A percentile compares a stretch with the other conserved stretches of the same genome.
These are phyloP conservation scores for Scedosporium minutisporum DNA, from an alignment of 2,329 filamentous ascomycete species.

Conservation along the genomic window DNA sequence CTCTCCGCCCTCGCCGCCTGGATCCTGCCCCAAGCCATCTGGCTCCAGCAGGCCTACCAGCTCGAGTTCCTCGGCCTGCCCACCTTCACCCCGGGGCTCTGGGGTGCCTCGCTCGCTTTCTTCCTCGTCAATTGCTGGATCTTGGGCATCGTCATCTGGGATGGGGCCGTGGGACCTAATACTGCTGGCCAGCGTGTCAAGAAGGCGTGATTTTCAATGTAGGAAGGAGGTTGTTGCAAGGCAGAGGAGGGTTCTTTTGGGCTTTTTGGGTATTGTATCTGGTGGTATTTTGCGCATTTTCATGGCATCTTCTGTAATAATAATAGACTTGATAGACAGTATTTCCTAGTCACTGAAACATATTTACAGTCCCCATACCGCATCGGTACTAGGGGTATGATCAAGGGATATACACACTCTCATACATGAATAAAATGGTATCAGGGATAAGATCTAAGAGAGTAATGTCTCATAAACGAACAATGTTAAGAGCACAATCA, in stretches of 20 bases:
- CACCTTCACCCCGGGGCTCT: slow-evolving; percentile 79
- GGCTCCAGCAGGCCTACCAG: slow-evolving; percentile 65
- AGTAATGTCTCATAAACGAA: too few species aligned
- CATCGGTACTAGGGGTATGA: too few species aligned
- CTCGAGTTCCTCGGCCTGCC: slow-evolving; percentile 74
- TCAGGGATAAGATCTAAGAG: too few species aligned
- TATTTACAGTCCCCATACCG: too few species aligned
- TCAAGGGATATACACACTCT: too few species aligned
- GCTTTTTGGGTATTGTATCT: not conserved
- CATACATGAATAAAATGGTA: too few species aligned
- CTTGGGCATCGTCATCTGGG: slow-evolving; percentile 66
- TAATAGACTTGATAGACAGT: not conserved
- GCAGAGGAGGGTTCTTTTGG: too few species aligned
- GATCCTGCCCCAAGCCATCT: slow-evolving; percentile 64
- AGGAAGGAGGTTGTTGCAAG: too few species aligned
- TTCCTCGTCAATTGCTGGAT: slow-evolving; percentile 85
- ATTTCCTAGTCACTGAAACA: too few species aligned
- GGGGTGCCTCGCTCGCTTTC: slow-evolving; percentile 64
- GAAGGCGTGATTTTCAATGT: not conserved
- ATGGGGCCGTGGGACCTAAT: slow-evolving; percentile 31
- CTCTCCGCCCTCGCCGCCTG: slow-evolving; percentile 58
- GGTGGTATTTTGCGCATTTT: not conserved
- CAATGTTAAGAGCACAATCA: too few species aligned
- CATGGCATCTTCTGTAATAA: not conserved
- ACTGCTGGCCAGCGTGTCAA: not conserved